Base-by-base conservation (phyloP, 2,329 filamentous ascomycete species). In the Trichoderma sp. region DNA sequence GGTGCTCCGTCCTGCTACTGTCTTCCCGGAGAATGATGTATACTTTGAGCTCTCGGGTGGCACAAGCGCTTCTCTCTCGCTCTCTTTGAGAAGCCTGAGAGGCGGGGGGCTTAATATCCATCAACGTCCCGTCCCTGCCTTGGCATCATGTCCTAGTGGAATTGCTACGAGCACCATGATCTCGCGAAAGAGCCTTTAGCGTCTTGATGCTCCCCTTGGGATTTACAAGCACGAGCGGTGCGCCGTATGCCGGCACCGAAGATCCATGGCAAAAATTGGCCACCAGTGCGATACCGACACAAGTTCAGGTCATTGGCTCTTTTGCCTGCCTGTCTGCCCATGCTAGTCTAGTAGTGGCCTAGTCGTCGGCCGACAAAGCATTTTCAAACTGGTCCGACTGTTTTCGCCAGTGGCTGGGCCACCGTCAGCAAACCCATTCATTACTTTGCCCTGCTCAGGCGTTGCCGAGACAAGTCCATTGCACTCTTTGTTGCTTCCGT, bases 361-460 rank as follows among this genome's bases (percentile, higher is more conserved):
- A 66, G 64, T 14, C 54, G 54, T 66, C 65, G 65, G 65, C 65
- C 56, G 65, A 68, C 56, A 43, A 68, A 68, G 24, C 46, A 60
- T 43, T 24, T 60, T 18, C 30, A 5, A 56, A 59, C 56, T 56
- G 56, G 56, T 60, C 49, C 64, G 63, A 39, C 54, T 58, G 34
- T 37, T 58, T 58, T 49, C 58, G 37, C 39, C 55, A 68, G 65
- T 68, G 65, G 65, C 65, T 68, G 65, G 65, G 65, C 46, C 46
- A 43, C 65, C 65, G 55, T 68, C 65, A 68, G 65, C 65, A 68
- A 67, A 60, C 65, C 39, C 46, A 39, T 51, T 59, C 21, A 18
- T 34, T 58, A 34, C 61, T 18, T 51, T 37, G 51, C 54, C 51
- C 51, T 55, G 61, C 51, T 56, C 39, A 59, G 54, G 28, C 34